phyloP scores from a whole-genome alignment of 2,329 filamentous ascomycete species.

The Hypoxylon sp. region DNA sequence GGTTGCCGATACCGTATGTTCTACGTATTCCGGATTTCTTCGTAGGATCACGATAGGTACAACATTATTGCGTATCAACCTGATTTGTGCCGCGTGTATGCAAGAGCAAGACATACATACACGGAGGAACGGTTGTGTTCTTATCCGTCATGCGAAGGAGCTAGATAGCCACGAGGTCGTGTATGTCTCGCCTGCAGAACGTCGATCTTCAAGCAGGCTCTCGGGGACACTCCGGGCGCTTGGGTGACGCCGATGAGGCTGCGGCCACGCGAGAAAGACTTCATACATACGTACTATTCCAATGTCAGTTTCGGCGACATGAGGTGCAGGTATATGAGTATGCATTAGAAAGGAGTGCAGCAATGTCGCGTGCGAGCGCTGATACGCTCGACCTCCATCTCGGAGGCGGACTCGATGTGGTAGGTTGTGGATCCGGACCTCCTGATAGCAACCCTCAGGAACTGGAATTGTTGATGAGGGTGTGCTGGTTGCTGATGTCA shows the following conservation, averaged over 20 bases:
- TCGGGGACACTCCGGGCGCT: slow-evolving; percentile 27
- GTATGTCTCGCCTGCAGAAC: slow-evolving; percentile 32
- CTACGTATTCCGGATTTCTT: not conserved
- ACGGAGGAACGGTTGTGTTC: slow-evolving; percentile 16
- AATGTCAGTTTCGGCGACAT: not conserved
- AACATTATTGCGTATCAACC: not conserved
- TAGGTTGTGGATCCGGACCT: slow-evolving; percentile 8
- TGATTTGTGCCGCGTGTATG: not conserved
- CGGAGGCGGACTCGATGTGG: slow-evolving; percentile 10
- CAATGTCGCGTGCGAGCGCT: slow-evolving; percentile 13
- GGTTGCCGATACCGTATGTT: not conserved
- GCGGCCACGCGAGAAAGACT: slow-evolving; percentile 10
- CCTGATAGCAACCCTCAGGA: slow-evolving; percentile 16
- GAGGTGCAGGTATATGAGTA: slow-evolving; percentile 5
- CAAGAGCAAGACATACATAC: slow-evolving; percentile 13
- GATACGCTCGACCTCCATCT: slow-evolving; percentile 15
- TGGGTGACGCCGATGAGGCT: slow-evolving; percentile 27
- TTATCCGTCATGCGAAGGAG: slow-evolving; percentile 18
- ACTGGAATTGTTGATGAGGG: slow-evolving; percentile 27
- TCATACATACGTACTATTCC: slow-evolving; percentile 8
- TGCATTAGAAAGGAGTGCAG: slow-evolving; percentile 34
- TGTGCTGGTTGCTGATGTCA: slow-evolving; percentile 40
- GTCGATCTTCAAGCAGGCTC: slow-evolving; percentile 30
- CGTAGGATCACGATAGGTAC: slow-evolving; percentile 14
- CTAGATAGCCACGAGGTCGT: slow-evolving; percentile 24